phyloP scores from a whole-genome alignment of 2,329 filamentous ascomycete species.

The Teratosphaeria zuluensis region DNA sequence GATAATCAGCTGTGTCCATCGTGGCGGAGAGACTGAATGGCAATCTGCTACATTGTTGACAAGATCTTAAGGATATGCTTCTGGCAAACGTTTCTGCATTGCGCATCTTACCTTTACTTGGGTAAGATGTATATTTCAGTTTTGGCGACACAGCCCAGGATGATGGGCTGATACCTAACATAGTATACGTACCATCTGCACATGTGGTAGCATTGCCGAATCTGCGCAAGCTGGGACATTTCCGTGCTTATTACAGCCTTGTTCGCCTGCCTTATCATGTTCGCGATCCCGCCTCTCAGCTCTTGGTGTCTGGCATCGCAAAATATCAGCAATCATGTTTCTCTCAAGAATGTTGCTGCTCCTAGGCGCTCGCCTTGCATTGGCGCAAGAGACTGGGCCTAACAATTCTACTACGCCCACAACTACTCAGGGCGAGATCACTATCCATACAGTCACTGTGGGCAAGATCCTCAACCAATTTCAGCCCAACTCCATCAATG shows the following conservation, averaged over 20 bases:
- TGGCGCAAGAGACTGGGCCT: not conserved
- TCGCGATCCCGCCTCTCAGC: not conserved
- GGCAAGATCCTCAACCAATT: conserved; percentile 28
- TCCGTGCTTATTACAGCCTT: not conserved
- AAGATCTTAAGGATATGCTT: too few relatives aligned
- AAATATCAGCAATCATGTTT: not conserved
- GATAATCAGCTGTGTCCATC: too few relatives aligned
- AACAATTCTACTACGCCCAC: conserved; percentile 3
- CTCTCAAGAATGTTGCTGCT: not conserved
- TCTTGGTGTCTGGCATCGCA: not conserved
- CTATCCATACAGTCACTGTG: conserved; percentile 27
- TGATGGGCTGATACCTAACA: too few relatives aligned
- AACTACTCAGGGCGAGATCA: conserved; percentile 10
- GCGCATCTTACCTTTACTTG: too few relatives aligned
- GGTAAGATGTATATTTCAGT: too few relatives aligned
- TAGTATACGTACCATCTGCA: too few relatives aligned
- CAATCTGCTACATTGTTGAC: too few relatives aligned
- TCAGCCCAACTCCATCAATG: conserved; percentile 28
- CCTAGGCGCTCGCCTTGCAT: not conserved
- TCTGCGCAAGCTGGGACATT: too few relatives aligned
- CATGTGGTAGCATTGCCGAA: too few relatives aligned
- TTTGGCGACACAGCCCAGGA: too few relatives aligned
- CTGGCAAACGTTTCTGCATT: too few relatives aligned
- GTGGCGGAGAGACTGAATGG: too few relatives aligned
- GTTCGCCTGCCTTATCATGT: not conserved